Evolutionary conservation across 2,329 filamentous ascomycete genomes (phyloP).

Genomic region (Curvularia eragrostidis): DNA sequence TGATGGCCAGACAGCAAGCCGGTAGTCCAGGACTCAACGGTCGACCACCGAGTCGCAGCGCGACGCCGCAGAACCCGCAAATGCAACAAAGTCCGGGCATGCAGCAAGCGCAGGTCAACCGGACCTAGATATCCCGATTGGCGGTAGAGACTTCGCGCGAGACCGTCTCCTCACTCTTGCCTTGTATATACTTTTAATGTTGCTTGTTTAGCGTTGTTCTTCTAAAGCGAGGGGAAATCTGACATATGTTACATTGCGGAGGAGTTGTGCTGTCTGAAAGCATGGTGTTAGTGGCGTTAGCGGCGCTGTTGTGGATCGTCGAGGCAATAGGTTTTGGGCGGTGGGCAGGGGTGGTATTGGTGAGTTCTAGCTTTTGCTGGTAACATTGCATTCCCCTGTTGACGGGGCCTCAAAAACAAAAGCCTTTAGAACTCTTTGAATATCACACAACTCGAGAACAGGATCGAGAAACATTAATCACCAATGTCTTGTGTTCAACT

Average conservation of each 20-base stretch:
- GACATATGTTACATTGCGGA: constrained; percentile 5
- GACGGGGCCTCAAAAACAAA: constrained; percentile 6
- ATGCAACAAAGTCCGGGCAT: constrained; percentile 45
- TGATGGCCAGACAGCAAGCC: constrained; percentile 44
- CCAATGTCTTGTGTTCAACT: not conserved
- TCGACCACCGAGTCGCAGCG: constrained; percentile 46
- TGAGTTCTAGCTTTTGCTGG: constrained; percentile 7
- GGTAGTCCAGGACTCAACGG: constrained; percentile 43
- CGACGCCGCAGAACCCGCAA: constrained; percentile 48
- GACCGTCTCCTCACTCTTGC: constrained; percentile 23
- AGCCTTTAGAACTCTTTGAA: constrained; percentile 21
- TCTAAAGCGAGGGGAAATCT: constrained; percentile 17
- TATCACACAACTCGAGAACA: constrained; percentile 17
- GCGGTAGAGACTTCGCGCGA: constrained; percentile 24
- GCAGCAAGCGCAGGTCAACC: constrained; percentile 43
- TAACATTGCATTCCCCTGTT: constrained; percentile 3
- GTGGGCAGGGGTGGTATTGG: not conserved
- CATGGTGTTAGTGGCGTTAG: constrained; percentile 20
- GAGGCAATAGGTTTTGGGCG: not conserved
- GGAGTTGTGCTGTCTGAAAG: constrained; percentile 11
- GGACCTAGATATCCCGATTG: constrained; percentile 18
- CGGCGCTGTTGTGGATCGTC: constrained; percentile 9
- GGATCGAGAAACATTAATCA: constrained; percentile 6
- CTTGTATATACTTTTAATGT: constrained; percentile 44
- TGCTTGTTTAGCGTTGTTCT: constrained; percentile 26